These are phyloP conservation scores for Neurospora sp. DNA, from an alignment of 495 filamentous ascomycete genomes.

Conservation along the genomic window DNA sequence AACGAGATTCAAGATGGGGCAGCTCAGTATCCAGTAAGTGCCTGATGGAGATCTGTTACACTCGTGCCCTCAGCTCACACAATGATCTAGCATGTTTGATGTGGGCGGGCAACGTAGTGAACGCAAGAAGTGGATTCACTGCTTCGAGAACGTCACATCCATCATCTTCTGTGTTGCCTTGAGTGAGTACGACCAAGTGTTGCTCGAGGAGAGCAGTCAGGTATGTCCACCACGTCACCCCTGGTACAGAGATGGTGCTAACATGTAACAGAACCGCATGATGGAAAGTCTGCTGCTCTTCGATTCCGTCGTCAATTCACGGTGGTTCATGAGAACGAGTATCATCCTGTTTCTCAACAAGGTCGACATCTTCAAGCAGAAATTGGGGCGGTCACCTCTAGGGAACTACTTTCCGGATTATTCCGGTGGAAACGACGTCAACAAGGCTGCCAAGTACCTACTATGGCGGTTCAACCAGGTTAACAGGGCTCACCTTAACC, in stretches of 20 bases:
- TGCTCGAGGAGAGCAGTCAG: constrained; percentile 95
- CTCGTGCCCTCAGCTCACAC: constrained; percentile 10
- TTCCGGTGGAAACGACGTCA: constrained; percentile 92
- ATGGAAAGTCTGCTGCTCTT: constrained; percentile 97
- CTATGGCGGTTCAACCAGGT: constrained; percentile 99
- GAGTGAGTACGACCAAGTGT: constrained; percentile 96
- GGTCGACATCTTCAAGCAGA: constrained; percentile 93
- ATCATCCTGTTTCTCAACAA: constrained; percentile 99
- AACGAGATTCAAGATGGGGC: constrained; percentile 94
- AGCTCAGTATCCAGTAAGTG: constrained; percentile 94
- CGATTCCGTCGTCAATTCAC: constrained; percentile 95
- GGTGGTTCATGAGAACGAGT: constrained; percentile 98
- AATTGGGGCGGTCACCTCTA: constrained; percentile 78
- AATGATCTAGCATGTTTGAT: constrained; percentile 79
- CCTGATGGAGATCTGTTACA: not conserved
- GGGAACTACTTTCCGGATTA: constrained; percentile 97
- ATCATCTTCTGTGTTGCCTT: constrained; percentile 98
- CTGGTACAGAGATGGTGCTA: constrained; percentile 5
- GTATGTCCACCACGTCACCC: constrained; percentile 33
- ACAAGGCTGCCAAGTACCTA: constrained; percentile 93
- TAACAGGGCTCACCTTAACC: constrained; percentile 88
- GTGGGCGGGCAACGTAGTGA: constrained; percentile 95
- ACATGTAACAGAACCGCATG: constrained; percentile 74
- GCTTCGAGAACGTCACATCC: constrained; percentile 99
- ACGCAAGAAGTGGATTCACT: constrained; percentile 99